These are phyloP conservation scores for Blastobotrys capitulatus DNA, from an alignment of 1,139 yeast genomes.

Conservation along the genomic window DNA sequence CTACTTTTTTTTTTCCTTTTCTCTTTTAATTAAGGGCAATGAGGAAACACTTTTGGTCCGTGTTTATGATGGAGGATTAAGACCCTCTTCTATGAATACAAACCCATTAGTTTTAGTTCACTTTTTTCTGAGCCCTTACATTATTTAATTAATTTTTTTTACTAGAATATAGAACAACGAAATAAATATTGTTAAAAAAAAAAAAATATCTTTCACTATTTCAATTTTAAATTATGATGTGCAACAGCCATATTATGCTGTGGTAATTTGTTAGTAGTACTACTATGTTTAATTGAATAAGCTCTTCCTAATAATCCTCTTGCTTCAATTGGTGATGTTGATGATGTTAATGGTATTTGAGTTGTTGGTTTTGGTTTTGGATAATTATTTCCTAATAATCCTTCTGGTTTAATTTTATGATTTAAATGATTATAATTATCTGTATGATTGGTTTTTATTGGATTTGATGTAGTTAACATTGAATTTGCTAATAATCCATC, in stretches of 20 bases:
- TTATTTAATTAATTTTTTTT: background rate
- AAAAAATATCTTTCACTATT: too few relatives aligned
- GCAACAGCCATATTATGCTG: constrained; percentile 11
- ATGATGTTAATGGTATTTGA: background rate
- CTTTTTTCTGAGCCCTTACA: constrained; percentile 12
- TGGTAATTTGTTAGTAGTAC: background rate
- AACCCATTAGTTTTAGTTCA: constrained; percentile 25
- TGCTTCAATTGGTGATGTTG: constrained; percentile 1
- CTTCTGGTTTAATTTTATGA: constrained; percentile 2
- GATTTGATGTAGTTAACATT: background rate
- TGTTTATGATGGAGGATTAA: constrained; percentile 38
- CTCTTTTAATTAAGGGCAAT: constrained; percentile 10
- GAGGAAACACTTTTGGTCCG: constrained; percentile 38
- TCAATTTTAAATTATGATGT: too few relatives aligned
- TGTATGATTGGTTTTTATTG: background rate
- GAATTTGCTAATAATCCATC: constrained; percentile 13
- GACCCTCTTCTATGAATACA: constrained; percentile 37
- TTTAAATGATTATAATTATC: background rate
- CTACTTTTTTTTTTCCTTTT: too few relatives aligned
- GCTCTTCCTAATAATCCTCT: constrained; percentile 11
- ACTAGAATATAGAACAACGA: background rate
- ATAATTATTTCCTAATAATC: background rate
- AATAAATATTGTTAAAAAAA: too few relatives aligned
- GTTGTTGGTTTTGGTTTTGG: background rate
- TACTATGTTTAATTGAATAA: background rate